A percentile compares a stretch with the other conserved stretches of the same genome.
These are phyloP conservation scores for Fusarium brevicatenulatum DNA, from an alignment of 2,329 filamentous ascomycete species.

Conservation along the genomic window DNA sequence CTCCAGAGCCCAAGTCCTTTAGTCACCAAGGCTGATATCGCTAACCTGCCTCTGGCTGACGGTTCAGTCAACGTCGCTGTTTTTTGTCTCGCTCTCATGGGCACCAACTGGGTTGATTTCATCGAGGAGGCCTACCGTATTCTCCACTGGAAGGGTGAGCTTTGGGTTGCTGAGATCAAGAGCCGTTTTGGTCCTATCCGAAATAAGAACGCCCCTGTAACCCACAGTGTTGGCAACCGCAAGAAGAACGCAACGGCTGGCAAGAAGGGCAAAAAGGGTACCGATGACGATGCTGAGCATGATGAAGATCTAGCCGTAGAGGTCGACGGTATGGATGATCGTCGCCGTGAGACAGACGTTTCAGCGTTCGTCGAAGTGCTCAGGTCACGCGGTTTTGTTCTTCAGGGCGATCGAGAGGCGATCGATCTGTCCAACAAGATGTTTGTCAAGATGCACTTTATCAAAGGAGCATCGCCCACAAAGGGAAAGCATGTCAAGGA, in stretches of 20 bases:
- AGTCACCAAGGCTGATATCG: conserved; percentile 90
- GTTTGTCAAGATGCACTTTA: conserved; percentile 97
- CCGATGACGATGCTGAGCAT: conserved; percentile 60
- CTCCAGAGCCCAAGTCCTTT: conserved; percentile 79
- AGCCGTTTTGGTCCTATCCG: conserved; percentile 73
- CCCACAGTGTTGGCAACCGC: conserved; percentile 77
- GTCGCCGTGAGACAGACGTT: conserved; percentile 82
- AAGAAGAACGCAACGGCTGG: conserved; percentile 59
- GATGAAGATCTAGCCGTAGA: conserved; percentile 72
- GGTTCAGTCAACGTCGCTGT: conserved; percentile 85
- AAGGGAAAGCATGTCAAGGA: conserved; percentile 77
- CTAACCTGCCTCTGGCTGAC: conserved; percentile 79
- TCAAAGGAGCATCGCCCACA: conserved; percentile 80
- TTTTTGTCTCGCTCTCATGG: conserved; percentile 98
- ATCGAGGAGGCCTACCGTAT: conserved; percentile 95
- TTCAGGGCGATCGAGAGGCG: conserved; percentile 72
- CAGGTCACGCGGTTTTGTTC: conserved; percentile 81
- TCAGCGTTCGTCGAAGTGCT: conserved; percentile 87
- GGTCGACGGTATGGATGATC: conserved; percentile 74
- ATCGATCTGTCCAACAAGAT: conserved; percentile 93
- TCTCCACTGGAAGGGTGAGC: conserved; percentile 91
- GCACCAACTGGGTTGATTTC: conserved; percentile 97
- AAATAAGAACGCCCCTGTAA: conserved; percentile 57
- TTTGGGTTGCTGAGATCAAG: conserved; percentile 98
- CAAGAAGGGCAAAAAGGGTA: conserved; percentile 60